Conservation (phyloP, 2,329 filamentous ascomycete genomes). For the Thielaviopsis populi region DNA sequence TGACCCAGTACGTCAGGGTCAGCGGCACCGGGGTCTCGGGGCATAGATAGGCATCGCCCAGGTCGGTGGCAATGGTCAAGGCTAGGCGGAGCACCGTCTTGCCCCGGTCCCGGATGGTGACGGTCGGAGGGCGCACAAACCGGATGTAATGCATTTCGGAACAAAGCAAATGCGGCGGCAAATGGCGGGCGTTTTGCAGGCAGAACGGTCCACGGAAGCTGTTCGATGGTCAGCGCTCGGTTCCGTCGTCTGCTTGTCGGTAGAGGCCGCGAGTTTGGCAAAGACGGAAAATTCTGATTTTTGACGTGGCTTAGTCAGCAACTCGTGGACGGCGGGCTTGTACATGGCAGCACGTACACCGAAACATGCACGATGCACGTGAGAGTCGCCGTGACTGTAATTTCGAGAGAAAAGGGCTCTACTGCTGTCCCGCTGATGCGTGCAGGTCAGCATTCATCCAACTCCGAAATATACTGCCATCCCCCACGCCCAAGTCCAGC, state of each 20-base stretch:
- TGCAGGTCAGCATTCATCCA: too few relatives aligned
- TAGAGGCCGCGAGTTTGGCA: background rate
- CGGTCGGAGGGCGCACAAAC: constrained; percentile 33
- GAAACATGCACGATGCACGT: background rate
- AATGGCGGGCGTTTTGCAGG: background rate
- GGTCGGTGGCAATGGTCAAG: constrained; percentile 41
- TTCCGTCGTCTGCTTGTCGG: background rate
- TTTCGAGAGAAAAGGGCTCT: too few relatives aligned
- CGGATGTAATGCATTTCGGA: constrained; percentile 42
- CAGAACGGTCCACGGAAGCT: background rate
- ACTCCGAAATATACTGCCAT: too few relatives aligned
- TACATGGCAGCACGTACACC: background rate
- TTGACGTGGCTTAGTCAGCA: constrained; percentile 16
- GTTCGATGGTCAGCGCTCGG: background rate
- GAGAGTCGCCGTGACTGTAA: too few relatives aligned
- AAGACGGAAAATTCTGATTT: constrained; percentile 7
- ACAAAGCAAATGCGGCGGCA: background rate
- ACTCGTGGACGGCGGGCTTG: background rate
- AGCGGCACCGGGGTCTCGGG: constrained; percentile 32
- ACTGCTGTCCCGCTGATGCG: too few relatives aligned
- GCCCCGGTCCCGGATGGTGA: constrained; percentile 15
- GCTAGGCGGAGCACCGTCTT: constrained; percentile 29
- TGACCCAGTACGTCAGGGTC: constrained; percentile 21
- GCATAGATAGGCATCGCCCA: constrained; percentile 40
- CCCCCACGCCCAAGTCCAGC: too few relatives aligned